phyloP scores from a whole-genome alignment of 129 eudicot genomes.

The Helianthus annuus region HanXRQr2.0-SUNRISE NC_035440.2:34273883-34274382 shows the following conservation, averaged over 20 bases:
- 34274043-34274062: conserved; percentile 41
- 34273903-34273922: conserved; percentile 63
- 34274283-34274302: conserved; percentile 68
- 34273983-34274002: conserved; percentile 38
- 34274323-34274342: conserved; percentile 55
- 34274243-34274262: conserved; percentile 52
- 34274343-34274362: conserved; percentile 55
- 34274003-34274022: conserved; percentile 12
- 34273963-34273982: conserved; percentile 12
- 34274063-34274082: conserved; percentile 49
- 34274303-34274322: conserved; percentile 83
- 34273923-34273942: conserved; percentile 44
- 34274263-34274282: conserved; percentile 54
- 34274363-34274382: conserved; percentile 72
- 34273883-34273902: conserved; percentile 47
- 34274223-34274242: conserved; percentile 24
- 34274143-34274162: conserved; percentile 52
- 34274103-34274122: conserved; percentile 51
- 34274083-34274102: conserved; percentile 57
- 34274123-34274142: conserved; percentile 65
- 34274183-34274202: conserved; percentile 45
- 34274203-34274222: conserved; percentile 25
- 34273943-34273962: conserved; percentile 27
- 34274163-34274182: conserved; percentile 40
- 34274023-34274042: conserved; percentile 43